A percentile compares a stretch with the other conserved stretches of the same genome.
These are phyloP conservation scores for Penstemon davidsonii DNA, from an alignment of 257 asterid species.

Conservation along the genomic window DNA sequence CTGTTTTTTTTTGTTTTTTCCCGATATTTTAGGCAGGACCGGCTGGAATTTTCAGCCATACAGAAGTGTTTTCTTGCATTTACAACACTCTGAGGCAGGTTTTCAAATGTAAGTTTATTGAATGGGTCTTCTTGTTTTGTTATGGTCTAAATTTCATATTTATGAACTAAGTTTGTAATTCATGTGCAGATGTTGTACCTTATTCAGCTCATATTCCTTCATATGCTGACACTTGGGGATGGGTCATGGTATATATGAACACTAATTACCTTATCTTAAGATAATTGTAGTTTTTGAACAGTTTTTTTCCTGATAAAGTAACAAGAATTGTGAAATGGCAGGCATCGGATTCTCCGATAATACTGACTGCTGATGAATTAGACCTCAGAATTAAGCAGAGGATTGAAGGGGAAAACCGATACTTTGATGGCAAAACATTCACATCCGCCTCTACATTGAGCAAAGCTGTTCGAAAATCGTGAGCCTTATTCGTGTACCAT, in stretches of 20 bases:
- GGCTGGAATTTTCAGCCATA: constrained; percentile 90
- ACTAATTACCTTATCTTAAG: background rate
- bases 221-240: constrained; percentile 97
- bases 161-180: background rate
- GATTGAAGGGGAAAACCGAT: constrained; percentile 73
- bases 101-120: constrained; percentile 70
- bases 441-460: constrained; percentile 77
- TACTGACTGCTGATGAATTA: constrained; percentile 52
- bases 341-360: constrained; percentile 78
- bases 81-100: constrained; percentile 86
- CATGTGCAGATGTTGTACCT: constrained; percentile 84
- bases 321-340: constrained; percentile 24
- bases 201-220: constrained; percentile 95
- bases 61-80: constrained; percentile 91
- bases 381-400: constrained; percentile 76
- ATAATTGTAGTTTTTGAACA: background rate
- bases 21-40: constrained; percentile 73
- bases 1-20: background rate
- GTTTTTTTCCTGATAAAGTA: background rate
- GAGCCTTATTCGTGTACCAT: constrained; percentile 21
- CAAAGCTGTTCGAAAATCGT: constrained; percentile 90
- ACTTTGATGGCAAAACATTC: constrained; percentile 83
- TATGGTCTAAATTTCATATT: no score
- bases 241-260: constrained; percentile 75
- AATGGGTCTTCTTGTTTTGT: background rate